A percentile compares a stretch with the other conserved stretches of the same genome.
Evolutionary conservation across 495 filamentous ascomycete species (phyloP).

Genomic region (Xylaria flabelliformis): DNA sequence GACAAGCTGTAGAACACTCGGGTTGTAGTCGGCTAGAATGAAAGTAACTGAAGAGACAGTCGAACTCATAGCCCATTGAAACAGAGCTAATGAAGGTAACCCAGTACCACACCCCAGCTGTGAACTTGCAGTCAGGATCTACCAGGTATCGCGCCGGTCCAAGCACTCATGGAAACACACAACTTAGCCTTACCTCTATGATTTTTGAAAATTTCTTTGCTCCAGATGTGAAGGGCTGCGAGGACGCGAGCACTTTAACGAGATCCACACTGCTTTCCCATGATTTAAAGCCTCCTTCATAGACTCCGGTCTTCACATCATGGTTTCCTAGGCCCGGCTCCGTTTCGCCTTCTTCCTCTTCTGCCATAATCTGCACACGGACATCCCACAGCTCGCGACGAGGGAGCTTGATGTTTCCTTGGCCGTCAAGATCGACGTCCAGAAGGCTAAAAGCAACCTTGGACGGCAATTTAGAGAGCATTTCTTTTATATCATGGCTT

Average conservation of each 20-base stretch:
- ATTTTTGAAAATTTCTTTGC: constrained; percentile 52
- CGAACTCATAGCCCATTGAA: constrained; percentile 67
- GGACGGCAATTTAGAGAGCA: constrained; percentile 74
- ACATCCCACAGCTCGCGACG: constrained; percentile 94
- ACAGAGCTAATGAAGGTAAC: constrained; percentile 78
- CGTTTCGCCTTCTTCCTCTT: constrained; percentile 52
- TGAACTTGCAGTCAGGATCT: constrained; percentile 34
- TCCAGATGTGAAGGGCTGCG: constrained; percentile 63
- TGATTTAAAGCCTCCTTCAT: constrained; percentile 98
- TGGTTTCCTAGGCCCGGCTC: constrained; percentile 71
- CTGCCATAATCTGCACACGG: constrained; percentile 90
- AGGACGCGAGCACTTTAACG: constrained; percentile 66
- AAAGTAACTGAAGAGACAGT: constrained; percentile 58
- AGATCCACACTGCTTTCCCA: constrained; percentile 96
- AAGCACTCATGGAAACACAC: constrained; percentile 17
- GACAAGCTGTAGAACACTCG: constrained; percentile 80
- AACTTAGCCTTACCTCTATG: constrained; percentile 70
- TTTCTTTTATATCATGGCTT: constrained; percentile 52
- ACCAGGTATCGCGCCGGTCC: constrained; percentile 31
- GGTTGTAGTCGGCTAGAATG: constrained; percentile 89
- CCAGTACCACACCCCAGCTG: constrained; percentile 93
- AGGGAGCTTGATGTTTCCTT: constrained; percentile 63
- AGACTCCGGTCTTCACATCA: constrained; percentile 88
- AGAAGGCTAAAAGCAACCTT: constrained; percentile 77
- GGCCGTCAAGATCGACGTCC: constrained; percentile 58